Evolutionary conservation across 805 yeast species (phyloP).

Genomic region (Candida sphagnicola): DNA sequence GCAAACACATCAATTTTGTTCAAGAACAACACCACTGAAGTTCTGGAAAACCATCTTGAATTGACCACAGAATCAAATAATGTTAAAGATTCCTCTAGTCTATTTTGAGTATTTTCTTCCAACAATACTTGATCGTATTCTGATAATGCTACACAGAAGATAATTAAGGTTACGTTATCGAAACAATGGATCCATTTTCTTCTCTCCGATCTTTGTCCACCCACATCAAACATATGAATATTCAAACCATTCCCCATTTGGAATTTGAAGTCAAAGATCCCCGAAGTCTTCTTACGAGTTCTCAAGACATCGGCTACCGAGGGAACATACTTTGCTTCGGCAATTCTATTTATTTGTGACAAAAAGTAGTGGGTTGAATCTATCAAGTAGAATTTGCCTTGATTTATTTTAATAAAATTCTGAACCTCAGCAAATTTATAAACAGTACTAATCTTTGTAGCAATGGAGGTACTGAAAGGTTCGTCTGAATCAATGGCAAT

Average conservation of each 20-base stretch:
- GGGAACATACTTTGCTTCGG: conserved; percentile 61
- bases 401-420: conserved; percentile 52
- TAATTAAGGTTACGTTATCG: conserved; percentile 84
- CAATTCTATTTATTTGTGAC: conserved; percentile 59
- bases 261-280: conserved; percentile 80
- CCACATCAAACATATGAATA: conserved; percentile 68
- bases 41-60: conserved; percentile 87
- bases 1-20: conserved; percentile 90
- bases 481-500: conserved; percentile 51
- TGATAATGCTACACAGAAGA: conserved; percentile 86
- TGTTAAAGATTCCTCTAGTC: conserved; percentile 77
- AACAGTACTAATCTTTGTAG: conserved; percentile 45
- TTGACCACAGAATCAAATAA: conserved; percentile 88
- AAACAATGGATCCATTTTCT: conserved; percentile 97
- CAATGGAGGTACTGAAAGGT: conserved; percentile 47
- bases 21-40: conserved; percentile 80
- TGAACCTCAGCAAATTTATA: conserved; percentile 58
- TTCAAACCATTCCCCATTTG: conserved; percentile 56
- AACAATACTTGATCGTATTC: conserved; percentile 86
- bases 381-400: conserved; percentile 73
- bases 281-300: conserved; percentile 89
- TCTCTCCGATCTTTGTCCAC: conserved; percentile 94
- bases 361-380: conserved; percentile 83
- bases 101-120: conserved; percentile 72
- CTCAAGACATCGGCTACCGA: conserved; percentile 73